Conservation (phyloP, 331 rosid species). For the Saraca asoca region DNA sequence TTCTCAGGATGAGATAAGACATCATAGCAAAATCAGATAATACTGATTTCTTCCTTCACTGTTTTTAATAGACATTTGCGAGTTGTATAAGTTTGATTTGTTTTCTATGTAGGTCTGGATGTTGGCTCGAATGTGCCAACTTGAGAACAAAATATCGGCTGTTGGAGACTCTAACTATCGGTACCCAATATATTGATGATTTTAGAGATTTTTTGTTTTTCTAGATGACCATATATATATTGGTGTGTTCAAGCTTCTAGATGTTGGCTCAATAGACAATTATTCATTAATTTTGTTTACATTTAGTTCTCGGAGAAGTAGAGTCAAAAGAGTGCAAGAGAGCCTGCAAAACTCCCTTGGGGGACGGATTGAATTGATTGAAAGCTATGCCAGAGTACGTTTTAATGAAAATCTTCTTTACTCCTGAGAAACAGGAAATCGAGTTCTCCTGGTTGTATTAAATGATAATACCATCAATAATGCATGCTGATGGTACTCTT, state of each 20-base stretch:
- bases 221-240: background rate
- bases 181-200: constrained; percentile 37
- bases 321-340: constrained; percentile 78
- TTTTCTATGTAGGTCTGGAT: constrained; percentile 75
- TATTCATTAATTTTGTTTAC: constrained; percentile 23
- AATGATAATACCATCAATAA: constrained; percentile 21
- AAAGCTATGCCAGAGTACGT: constrained; percentile 85
- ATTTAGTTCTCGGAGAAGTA: constrained; percentile 70
- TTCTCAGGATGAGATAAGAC: constrained; percentile 11
- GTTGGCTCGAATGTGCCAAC: constrained; percentile 97
- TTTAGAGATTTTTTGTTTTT: background rate
- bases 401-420: constrained; percentile 19
- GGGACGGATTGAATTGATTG: constrained; percentile 81
- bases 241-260: too few relatives aligned
- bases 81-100: constrained; percentile 22
- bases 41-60: constrained; percentile 16
- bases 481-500: constrained; percentile 20
- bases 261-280: constrained; percentile 24
- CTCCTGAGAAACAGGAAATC: constrained; percentile 9
- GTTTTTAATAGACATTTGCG: constrained; percentile 13
- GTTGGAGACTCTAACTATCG: constrained; percentile 92
- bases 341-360: constrained; percentile 76
- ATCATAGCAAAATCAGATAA: background rate
- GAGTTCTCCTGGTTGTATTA: constrained; percentile 19
- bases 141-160: constrained; percentile 89